Percentiles rank a stretch among this genome's conserved stretches.
Evolutionary conservation across 306 rosid species (phyloP).

Genomic region (Cicer bijugum): DNA sequence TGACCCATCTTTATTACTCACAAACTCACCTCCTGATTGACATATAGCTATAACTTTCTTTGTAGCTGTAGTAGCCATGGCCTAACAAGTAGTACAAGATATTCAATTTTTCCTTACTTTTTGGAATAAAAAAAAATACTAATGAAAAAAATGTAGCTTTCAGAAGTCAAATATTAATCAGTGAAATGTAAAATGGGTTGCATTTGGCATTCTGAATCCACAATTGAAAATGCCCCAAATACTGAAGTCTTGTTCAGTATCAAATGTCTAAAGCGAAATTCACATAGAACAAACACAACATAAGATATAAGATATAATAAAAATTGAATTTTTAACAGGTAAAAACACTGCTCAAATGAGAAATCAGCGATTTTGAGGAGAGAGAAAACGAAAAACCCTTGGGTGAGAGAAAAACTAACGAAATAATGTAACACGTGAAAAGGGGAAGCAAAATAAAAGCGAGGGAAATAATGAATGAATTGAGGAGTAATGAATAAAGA

Average conservation of each 20-base stretch:
- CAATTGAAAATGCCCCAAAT: conserved; percentile 29
- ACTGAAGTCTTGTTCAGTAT: not conserved
- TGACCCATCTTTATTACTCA: conserved; percentile 75
- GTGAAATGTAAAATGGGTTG: conserved; percentile 25
- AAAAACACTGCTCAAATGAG: not conserved
- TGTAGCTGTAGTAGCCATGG: conserved; percentile 60
- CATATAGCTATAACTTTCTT: conserved; percentile 91
- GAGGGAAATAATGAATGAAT: conserved; percentile 27
- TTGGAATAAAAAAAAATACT: not conserved
- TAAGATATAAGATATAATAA: not conserved
- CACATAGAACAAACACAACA: conserved; percentile 27
- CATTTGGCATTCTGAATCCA: conserved; percentile 35
- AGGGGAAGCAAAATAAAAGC: not conserved
- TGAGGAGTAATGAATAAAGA: conserved; percentile 1
- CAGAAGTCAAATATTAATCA: conserved; percentile 33
- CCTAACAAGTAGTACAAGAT: conserved; percentile 43
- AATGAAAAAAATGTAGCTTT: conserved; percentile 2
- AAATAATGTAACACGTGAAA: not conserved
- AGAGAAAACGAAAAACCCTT: not conserved
- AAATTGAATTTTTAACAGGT: not conserved
- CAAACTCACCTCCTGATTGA: conserved; percentile 90
- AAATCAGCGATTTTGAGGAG: not conserved
- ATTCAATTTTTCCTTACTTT: not conserved
- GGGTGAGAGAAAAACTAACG: not conserved
- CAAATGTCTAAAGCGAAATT: conserved; percentile 17